phyloP scores from a whole-genome alignment of 352 stramenopile species.

The Phytophthora multivora region DNA sequence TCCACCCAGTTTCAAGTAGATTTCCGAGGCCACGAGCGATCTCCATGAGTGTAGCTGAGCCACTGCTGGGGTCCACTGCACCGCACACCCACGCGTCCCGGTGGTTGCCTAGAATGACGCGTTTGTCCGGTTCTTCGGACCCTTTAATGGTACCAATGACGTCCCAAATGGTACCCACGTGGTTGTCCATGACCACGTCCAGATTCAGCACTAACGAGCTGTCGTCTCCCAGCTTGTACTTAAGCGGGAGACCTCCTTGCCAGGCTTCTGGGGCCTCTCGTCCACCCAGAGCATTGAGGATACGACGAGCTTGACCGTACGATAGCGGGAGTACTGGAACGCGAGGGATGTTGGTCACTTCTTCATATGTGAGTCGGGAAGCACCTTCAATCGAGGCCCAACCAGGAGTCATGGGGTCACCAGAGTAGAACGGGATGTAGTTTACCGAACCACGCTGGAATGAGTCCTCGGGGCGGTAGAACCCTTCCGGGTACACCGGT shows the following conservation, averaged over 20 bases:
- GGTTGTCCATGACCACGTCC: conserved; percentile 77
- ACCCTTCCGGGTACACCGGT: conserved; percentile 33
- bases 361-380: conserved; percentile 38
- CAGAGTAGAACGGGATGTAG: conserved; percentile 66
- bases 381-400: conserved; percentile 42
- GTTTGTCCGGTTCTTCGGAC: conserved; percentile 43
- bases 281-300: conserved; percentile 67
- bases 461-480: conserved; percentile 39
- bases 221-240: conserved; percentile 75
- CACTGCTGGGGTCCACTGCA: conserved; percentile 69
- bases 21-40: conserved; percentile 56
- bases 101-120: conserved; percentile 74
- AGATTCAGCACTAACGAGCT: conserved; percentile 52
- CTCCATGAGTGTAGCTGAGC: conserved; percentile 64
- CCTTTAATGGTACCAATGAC: conserved; percentile 60
- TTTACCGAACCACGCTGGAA: conserved; percentile 87
- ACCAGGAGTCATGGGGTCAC: conserved; percentile 64
- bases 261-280: conserved; percentile 51
- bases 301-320: conserved; percentile 73
- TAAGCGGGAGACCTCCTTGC: conserved; percentile 56
- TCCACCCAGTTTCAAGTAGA: conserved; percentile 56
- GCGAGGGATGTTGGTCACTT: conserved; percentile 35
- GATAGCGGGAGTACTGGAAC: conserved; percentile 50
- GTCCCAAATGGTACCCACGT: conserved; percentile 61
- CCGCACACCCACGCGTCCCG: conserved; percentile 83